Evolutionary conservation across 345 rosid species (phyloP).

Genomic region (Corchorus capsularis): DNA sequence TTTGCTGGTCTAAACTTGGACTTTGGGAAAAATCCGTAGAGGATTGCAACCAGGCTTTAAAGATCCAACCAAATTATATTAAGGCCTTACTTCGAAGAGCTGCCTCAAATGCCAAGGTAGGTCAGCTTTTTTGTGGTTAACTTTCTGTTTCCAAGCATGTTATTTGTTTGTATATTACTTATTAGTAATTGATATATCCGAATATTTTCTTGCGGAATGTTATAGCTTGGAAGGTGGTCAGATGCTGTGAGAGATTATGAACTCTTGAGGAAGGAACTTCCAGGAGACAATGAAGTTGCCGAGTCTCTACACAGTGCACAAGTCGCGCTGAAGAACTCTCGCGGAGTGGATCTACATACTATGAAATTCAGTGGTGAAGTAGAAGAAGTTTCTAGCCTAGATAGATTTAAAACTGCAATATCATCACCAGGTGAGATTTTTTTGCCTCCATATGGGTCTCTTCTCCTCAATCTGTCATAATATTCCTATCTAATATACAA

Average conservation of each 20-base stretch:
- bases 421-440: conserved; percentile 56
- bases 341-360: conserved; percentile 39
- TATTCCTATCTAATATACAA: neutral
- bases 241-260: conserved; percentile 91
- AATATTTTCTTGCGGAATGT: conserved; percentile 5
- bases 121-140: neutral
- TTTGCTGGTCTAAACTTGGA: conserved; percentile 96
- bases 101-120: conserved; percentile 88
- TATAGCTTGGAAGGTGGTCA: conserved; percentile 77
- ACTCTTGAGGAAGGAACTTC: conserved; percentile 75
- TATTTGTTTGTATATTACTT: neutral
- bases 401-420: conserved; percentile 60
- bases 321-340: conserved; percentile 59
- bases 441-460: neutral
- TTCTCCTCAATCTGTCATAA: conserved; percentile 4
- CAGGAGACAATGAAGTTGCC: conserved; percentile 76
- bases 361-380: conserved; percentile 61
- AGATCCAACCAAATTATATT: conserved; percentile 66
- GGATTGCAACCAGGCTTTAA: conserved; percentile 84
- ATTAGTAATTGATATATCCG: conserved; percentile 1
- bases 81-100: conserved; percentile 94
- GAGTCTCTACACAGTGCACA: conserved; percentile 73
- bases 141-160: neutral
- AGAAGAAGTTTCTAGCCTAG: conserved; percentile 55
- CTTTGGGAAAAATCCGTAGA: conserved; percentile 82